Percentiles rank a stretch among this genome's conserved stretches.
Evolutionary conservation across 1,284 basidiomycete genomes (phyloP).

Genomic region (Anthracocystis panici-leucophaei): DNA sequence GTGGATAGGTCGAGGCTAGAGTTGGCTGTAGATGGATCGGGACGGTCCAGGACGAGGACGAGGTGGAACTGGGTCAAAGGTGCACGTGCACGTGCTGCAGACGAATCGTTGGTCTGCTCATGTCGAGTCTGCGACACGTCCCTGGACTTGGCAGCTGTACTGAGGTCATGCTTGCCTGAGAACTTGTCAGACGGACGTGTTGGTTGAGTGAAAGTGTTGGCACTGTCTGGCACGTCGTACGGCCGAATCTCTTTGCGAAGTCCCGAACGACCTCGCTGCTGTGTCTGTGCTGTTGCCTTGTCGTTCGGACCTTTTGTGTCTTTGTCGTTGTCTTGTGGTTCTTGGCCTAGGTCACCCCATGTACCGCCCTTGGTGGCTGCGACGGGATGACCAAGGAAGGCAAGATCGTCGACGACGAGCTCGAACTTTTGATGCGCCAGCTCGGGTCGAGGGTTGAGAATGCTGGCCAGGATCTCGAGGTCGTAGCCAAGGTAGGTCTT

Average conservation of each 20-base stretch:
- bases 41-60: constrained; percentile 65
- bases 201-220: not conserved
- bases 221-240: constrained; percentile 23
- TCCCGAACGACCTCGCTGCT: constrained; percentile 34
- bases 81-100: constrained; percentile 11
- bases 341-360: constrained; percentile 29
- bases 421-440: constrained; percentile 96
- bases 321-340: constrained; percentile 1
- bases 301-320: constrained; percentile 5
- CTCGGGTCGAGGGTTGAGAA: constrained; percentile 81
- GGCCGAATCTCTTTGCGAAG: constrained; percentile 46
- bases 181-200: not conserved
- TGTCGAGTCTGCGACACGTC: constrained; percentile 16
- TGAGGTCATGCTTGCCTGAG: not conserved
- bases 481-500: constrained; percentile 83
- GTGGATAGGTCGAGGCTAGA: constrained; percentile 52
- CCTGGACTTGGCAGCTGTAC: constrained; percentile 5
- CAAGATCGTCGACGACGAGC: constrained; percentile 89
- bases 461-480: constrained; percentile 81
- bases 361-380: constrained; percentile 74
- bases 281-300: not conserved
- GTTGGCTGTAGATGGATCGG: constrained; percentile 57
- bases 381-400: constrained; percentile 94
- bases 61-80: constrained; percentile 63
- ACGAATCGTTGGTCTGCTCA: constrained; percentile 13